Evolutionary conservation across 1,139 yeast species (phyloP).

Genomic region (Pichia kudriavzevii): DNA sequence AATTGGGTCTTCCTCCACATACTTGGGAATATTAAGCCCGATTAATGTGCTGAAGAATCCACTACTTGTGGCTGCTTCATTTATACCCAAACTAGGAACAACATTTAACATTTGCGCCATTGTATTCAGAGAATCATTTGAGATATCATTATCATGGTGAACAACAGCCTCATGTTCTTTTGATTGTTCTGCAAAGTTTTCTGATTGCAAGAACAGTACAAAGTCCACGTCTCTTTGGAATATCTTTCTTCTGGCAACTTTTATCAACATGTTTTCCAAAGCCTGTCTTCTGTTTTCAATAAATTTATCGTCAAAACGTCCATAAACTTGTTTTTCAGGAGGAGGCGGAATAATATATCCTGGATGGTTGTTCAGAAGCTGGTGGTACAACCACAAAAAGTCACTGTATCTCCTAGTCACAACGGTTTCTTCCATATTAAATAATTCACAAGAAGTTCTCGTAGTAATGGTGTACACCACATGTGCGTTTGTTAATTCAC

Average conservation of each 20-base stretch:
- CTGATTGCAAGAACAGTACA: constrained; percentile 67
- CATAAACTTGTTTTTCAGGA: constrained; percentile 90
- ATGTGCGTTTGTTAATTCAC: constrained; percentile 83
- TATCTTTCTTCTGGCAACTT: constrained; percentile 48
- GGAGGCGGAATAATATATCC: constrained; percentile 95
- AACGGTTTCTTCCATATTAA: constrained; percentile 19
- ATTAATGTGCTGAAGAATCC: constrained; percentile 63
- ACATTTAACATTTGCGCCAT: constrained; percentile 27
- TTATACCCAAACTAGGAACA: constrained; percentile 28
- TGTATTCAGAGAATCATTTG: constrained; percentile 17
- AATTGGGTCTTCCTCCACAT: constrained; percentile 73
- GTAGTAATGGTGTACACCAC: constrained; percentile 79
- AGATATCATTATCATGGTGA: constrained; percentile 15
- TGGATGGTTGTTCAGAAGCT: constrained; percentile 77
- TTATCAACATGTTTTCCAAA: constrained; percentile 79
- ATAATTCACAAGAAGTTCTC: constrained; percentile 35
- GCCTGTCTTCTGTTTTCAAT: constrained; percentile 80
- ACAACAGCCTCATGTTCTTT: constrained; percentile 46
- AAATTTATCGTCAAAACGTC: constrained; percentile 74
- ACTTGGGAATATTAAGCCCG: constrained; percentile 46
- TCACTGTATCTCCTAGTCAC: constrained; percentile 29
- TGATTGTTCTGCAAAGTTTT: constrained; percentile 58
- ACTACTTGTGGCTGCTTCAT: constrained; percentile 27
- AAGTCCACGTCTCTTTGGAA: constrained; percentile 72
- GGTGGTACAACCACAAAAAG: constrained; percentile 69